phyloP scores from a whole-genome alignment of 768 basidiomycete species.

The Crassisporium funariophilum region DNA sequence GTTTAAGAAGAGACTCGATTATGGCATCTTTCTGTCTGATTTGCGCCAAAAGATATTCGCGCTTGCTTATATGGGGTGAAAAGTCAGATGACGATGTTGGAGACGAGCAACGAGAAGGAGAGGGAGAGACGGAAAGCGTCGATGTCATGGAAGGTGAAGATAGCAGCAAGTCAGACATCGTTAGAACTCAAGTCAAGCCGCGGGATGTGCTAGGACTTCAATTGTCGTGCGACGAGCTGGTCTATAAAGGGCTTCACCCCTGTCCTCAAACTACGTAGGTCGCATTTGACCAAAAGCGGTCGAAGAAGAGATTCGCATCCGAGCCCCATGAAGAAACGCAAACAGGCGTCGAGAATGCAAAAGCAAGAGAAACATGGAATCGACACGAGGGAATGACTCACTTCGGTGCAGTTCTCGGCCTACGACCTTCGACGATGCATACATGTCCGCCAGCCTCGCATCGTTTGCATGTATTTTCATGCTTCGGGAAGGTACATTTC shows the following conservation, averaged over 20 bases:
- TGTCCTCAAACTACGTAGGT: conserved; percentile 7
- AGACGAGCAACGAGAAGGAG: conserved; percentile 30
- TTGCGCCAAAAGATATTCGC: conserved; percentile 84
- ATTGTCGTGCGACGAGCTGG: neutral
- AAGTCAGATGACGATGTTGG: conserved; percentile 41
- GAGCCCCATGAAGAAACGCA: conserved; percentile 16
- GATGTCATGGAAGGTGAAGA: conserved; percentile 17
- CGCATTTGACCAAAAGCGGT: conserved; percentile 2
- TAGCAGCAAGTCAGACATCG: conserved; percentile 2
- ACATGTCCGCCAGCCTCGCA: conserved; percentile 73
- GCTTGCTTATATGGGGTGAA: conserved; percentile 58
- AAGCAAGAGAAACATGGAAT: conserved; percentile 8
- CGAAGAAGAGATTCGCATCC: conserved; percentile 3
- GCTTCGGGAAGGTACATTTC: conserved; percentile 81
- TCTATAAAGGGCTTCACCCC: conserved; percentile 19
- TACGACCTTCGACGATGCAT: conserved; percentile 84
- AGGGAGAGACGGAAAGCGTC: conserved; percentile 19
- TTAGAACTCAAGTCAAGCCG: neutral
- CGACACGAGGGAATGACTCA: conserved; percentile 45
- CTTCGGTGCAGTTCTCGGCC: conserved; percentile 80
- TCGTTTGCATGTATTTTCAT: conserved; percentile 76
- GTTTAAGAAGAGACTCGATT: conserved; percentile 83
- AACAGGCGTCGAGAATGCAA: conserved; percentile 13
- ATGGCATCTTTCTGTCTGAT: conserved; percentile 87
- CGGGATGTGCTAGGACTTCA: neutral